A percentile compares a stretch with the other conserved stretches of the same genome.
Evolutionary conservation across 768 basidiomycete species (phyloP).

Genomic region (Cystobasidium onofrii): DNA sequence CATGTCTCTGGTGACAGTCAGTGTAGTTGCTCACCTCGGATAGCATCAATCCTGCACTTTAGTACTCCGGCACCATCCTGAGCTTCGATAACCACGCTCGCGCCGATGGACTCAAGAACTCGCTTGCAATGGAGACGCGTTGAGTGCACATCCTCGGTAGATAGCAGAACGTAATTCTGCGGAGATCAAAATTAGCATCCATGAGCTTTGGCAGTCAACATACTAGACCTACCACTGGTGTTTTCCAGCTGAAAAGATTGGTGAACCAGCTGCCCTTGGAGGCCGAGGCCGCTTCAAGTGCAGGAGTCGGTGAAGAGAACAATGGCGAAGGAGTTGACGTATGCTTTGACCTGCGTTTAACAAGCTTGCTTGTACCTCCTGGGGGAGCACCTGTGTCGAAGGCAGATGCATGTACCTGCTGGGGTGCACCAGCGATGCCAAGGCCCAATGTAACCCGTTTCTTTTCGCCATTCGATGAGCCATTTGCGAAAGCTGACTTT

Average conservation of each 20-base stretch:
- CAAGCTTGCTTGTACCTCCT: conserved; percentile 17
- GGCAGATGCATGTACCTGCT: neutral
- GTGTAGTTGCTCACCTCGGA: conserved; percentile 50
- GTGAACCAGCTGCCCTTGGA: conserved; percentile 74
- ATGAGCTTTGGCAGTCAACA: conserved; percentile 53
- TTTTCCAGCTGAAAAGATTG: conserved; percentile 78
- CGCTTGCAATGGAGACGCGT: conserved; percentile 67
- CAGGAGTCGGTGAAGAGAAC: conserved; percentile 34
- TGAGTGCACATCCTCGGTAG: conserved; percentile 50
- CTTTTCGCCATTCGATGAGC: conserved; percentile 1
- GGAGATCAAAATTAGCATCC: neutral
- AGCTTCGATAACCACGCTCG: conserved; percentile 60
- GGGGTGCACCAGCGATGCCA: conserved; percentile 21
- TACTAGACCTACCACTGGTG: conserved; percentile 51
- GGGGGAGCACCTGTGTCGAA: neutral
- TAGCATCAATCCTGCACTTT: conserved; percentile 67
- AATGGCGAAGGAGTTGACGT: neutral
- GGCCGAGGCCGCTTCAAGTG: conserved; percentile 42
- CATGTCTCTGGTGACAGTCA: no score
- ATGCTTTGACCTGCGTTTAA: conserved; percentile 20
- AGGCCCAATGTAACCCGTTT: conserved; percentile 29
- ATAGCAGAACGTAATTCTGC: conserved; percentile 46
- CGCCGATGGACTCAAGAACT: conserved; percentile 63
- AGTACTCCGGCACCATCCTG: conserved; percentile 60
- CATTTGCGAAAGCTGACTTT: neutral